A percentile compares a stretch with the other conserved stretches of the same genome.
phyloP scores from a whole-genome alignment of 2,329 filamentous ascomycete genomes.

The Fusarium vanettenii region DNA sequence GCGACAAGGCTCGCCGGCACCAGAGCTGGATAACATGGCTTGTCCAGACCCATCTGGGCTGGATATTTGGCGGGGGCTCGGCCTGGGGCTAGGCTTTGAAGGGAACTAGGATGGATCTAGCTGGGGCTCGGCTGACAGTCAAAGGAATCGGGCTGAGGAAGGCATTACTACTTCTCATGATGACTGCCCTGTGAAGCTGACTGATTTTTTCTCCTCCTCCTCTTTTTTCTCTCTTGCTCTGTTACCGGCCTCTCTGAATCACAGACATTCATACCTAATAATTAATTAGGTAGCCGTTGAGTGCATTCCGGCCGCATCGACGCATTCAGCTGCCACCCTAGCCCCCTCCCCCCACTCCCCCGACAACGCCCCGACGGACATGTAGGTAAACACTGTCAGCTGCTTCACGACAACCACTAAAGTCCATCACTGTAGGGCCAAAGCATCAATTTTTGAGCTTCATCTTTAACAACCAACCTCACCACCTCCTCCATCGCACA shows the following conservation, averaged over 20 bases:
- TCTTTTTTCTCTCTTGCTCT: background rate
- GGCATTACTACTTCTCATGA: conserved; percentile 9
- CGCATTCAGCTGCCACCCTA: background rate
- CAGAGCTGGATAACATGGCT: conserved; percentile 22
- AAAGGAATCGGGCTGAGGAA: conserved; percentile 23
- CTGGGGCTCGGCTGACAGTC: conserved; percentile 36
- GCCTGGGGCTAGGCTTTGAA: conserved; percentile 29
- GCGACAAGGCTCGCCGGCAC: background rate
- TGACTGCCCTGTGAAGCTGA: background rate
- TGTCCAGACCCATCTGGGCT: conserved; percentile 35
- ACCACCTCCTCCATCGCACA: background rate
- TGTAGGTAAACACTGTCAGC: background rate
- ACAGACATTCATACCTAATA: background rate
- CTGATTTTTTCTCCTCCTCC: background rate
- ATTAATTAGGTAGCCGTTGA: background rate
- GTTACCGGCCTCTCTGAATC: background rate
- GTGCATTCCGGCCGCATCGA: background rate
- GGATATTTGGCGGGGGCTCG: conserved; percentile 36
- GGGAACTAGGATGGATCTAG: conserved; percentile 25
- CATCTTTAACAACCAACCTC: background rate
- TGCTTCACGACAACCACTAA: background rate
- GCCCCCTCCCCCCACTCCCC: background rate
- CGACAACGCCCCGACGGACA: background rate
- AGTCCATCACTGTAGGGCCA: background rate
- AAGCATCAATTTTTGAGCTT: background rate